Base-by-base conservation (phyloP, 2,329 filamentous ascomycete genomes). In the Colletotrichum liriopes region DNA sequence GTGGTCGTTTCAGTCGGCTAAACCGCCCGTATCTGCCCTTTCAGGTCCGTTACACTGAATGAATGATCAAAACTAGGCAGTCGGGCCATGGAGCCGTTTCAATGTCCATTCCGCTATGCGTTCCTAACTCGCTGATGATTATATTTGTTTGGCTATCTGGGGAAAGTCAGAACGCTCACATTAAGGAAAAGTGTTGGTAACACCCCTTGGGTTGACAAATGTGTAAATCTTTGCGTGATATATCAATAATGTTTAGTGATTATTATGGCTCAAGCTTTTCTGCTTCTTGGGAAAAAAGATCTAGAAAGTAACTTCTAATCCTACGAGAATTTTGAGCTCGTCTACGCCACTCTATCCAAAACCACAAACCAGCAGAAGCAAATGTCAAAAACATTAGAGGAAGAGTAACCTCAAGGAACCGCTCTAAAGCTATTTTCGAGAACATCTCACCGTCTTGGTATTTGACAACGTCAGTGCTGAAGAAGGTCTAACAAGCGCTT, bases 381-480 rank as follows among this genome's bases (percentile, higher is more conserved):
- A 71, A 71, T 4, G 67, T 71, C 8, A 71, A 5, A 2, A 66
- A 16, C 67, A 71, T 71, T 1, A 71, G 47, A 6, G 67, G 62
- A 2, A 71, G n/a, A 0, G 67, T 71, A 2, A 71, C 67, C 7
- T 71, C 26, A 3, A 71, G 63, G n/a, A 71, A 71, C 18, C 67
- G 35, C 2, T 32, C 43, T 1, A 71, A 55, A 0, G 67, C 67
- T 6, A 66, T 4, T 3, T 1, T 9, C 9, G 67, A 71, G 11
- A 71, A 71, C 0, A 11, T 5, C 26, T 60, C 67, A 16, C 43
- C 26, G 2, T 20, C 55, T 12, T 71, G 14, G 5, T 60, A 71
- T 6, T 66, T 71, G 1, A 71, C 32, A 20, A 71, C 41, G 11
- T 71, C 54, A 1, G 67, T 71, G 26, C 67, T 71, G 62, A 71